Evolutionary conservation across 805 yeast species (phyloP), one percentile per base, ranked within the genome.

Genomic region (Millerozyma miso): DNA sequence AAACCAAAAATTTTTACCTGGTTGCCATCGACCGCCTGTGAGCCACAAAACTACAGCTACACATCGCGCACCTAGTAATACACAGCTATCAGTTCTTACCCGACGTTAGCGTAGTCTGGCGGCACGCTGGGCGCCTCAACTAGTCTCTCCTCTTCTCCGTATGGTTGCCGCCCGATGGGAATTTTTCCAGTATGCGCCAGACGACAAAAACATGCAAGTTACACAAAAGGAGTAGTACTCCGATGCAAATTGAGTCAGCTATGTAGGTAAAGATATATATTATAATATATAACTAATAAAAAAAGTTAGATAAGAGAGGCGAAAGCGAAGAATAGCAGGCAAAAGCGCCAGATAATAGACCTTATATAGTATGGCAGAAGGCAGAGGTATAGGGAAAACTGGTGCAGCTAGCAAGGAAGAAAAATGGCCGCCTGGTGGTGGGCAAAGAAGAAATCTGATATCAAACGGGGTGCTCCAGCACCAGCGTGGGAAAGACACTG

Each of bases 401-500:
- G 19, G 33, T 10, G 29, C 29, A 7, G 10, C 10, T 23, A 6
- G 29, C 6, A 6, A 23, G 29, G 10, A 23, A 23, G 29, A 23
- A 23, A 23, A 10, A 23, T 7, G 29, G 29, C n/a, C n/a, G n/a
- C 29, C 6, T 7, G 29, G 29, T 23, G 29, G 29, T 7, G 31
- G 18, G 16, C 29, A 12, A 41, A 49, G 50, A 35, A 47, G 55
- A 16, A 47, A 51, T 31, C 45, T 53, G 13, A 50, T 53, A 18
- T 48, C 53, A 14, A 51, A 49, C 33, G 56, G 48, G 4, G 47
- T 50, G 31, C 40, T 53, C 23, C 39, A 41, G 8, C 49, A 47
- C 31, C 33, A 39, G 35, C 47, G 26, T 38, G 43, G 45, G 14
- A 31, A 33, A 26, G 29, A 26, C 7, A 32, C 33, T 14, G 33